Base-by-base conservation (phyloP, 495 filamentous ascomycete genomes). In the Chaetomium fimeti region DNA sequence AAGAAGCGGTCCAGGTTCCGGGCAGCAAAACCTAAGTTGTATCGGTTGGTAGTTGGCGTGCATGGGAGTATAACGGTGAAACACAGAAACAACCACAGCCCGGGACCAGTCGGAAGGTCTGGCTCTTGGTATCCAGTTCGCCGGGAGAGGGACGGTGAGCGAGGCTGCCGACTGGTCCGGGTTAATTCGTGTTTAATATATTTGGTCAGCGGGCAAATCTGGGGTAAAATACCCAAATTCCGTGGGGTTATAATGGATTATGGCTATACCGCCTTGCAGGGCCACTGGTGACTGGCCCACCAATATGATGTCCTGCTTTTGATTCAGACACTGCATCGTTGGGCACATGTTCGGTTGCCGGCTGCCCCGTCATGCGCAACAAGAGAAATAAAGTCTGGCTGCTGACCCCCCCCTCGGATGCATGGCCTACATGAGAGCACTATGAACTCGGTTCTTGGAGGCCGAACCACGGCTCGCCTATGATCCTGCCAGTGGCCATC, bases 91-190 rank as follows among this genome's bases (percentile, higher is more conserved):
- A 60, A 53, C 61, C 28, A 20, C 22, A 48, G 59, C 48, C 32
- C 63, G 45, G 48, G 57, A 53, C 38, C 18, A 36, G 25, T 47
- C 24, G n/a, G 38, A 51, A 12, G 3, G 38, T 18, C n/a, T 20
- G 18, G 43, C 25, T 65, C 58, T 47, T 48, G 38, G 56, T 29
- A 60, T 54, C 71, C 71, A 74, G 67, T 66, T 60, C 58, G 64
- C 55, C 54, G 71, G 71, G 58, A 60, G 55, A 24, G 49, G 25
- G 60, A 64, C 25, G 20, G 48, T 48, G 54, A 43, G 65, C 71
- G 64, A 70, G 42, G 69, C 69, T 74, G 71, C 71, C 71, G 71
- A 74, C 69, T 74, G 71, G 71, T 68, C 69, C 67, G 68, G 66
- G 42, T 54, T 22, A 63, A 70, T 68, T 63, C 25, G 55, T 15